These are phyloP conservation scores for Penicillium canariense DNA, from an alignment of 495 filamentous ascomycete species.

Conservation along the genomic window DNA sequence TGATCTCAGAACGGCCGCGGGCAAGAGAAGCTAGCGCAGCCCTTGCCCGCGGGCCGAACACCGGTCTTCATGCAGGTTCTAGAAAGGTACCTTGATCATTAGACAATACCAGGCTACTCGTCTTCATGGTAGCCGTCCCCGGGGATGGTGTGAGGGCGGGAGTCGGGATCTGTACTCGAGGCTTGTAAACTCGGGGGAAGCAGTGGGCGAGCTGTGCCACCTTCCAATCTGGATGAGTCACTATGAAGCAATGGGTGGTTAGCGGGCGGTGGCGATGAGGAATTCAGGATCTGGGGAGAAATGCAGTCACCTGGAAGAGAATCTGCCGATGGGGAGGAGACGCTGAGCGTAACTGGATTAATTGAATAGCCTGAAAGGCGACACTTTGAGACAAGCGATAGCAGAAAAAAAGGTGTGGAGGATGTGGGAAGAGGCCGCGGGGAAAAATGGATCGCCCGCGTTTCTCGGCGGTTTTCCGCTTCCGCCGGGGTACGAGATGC, in stretches of 20 bases:
- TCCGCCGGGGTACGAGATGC: slow-evolving; percentile 7
- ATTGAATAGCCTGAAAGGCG: neutral
- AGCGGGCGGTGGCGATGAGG: slow-evolving; percentile 5
- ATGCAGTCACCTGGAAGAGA: slow-evolving; percentile 2
- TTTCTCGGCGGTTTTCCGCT: slow-evolving; percentile 21
- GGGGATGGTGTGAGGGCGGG: slow-evolving; percentile 11
- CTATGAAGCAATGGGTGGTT: slow-evolving; percentile 20
- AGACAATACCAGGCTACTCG: slow-evolving; percentile 45
- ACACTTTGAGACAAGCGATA: neutral
- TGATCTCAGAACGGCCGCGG: slow-evolving; percentile 52
- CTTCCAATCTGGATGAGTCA: slow-evolving; percentile 16
- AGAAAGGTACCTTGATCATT: slow-evolving; percentile 49
- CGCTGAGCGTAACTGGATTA: neutral
- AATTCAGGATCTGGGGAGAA: neutral
- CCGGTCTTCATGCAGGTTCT: slow-evolving; percentile 49
- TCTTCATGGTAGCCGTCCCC: slow-evolving; percentile 40
- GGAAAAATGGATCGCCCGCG: slow-evolving; percentile 22
- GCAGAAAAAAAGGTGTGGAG: slow-evolving; percentile 6
- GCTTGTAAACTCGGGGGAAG: neutral
- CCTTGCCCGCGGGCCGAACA: slow-evolving; percentile 36
- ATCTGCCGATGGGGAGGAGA: neutral
- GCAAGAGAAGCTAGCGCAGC: neutral
- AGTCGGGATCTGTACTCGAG: slow-evolving; percentile 34
- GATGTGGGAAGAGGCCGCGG: slow-evolving; percentile 13
- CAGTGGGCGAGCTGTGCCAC: neutral